Percentiles rank a stretch among this genome's conserved stretches.
These are phyloP conservation scores for Aspergillus avenaceus DNA, from an alignment of 495 filamentous ascomycete genomes.

Conservation along the genomic window DNA sequence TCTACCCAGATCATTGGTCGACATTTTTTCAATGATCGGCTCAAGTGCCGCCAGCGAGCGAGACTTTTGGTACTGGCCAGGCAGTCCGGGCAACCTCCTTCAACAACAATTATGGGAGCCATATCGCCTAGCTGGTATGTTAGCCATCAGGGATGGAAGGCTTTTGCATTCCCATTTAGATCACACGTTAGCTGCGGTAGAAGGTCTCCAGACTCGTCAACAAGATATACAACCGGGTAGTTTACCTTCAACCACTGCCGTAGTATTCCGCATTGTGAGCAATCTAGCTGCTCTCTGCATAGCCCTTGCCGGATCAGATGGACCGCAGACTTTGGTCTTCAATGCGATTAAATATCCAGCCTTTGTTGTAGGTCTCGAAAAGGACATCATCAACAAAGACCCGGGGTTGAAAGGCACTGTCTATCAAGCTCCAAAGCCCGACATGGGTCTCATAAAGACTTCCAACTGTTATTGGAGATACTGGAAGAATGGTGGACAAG, in stretches of 20 bases:
- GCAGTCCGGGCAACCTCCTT: conserved; percentile 22
- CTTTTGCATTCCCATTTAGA: neutral
- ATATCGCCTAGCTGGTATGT: conserved; percentile 29
- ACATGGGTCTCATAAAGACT: neutral
- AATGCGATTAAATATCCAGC: conserved; percentile 29
- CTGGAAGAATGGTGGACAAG: conserved; percentile 29
- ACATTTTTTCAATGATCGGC: conserved; percentile 28
- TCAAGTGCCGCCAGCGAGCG: conserved; percentile 21
- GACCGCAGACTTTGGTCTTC: conserved; percentile 18
- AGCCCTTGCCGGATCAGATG: conserved; percentile 8
- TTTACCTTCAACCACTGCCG: conserved; percentile 8
- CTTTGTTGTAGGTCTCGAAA: conserved; percentile 25
- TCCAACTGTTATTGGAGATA: conserved; percentile 19
- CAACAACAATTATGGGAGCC: conserved; percentile 37
- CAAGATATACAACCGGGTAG: conserved; percentile 2
- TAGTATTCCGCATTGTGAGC: conserved; percentile 28
- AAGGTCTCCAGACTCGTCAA: neutral
- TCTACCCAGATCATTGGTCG: conserved; percentile 26
- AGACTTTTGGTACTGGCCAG: conserved; percentile 34
- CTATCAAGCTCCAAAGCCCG: neutral
- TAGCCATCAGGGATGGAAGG: conserved; percentile 11
- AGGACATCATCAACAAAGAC: conserved; percentile 14
- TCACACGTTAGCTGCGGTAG: neutral
- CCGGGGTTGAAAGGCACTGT: conserved; percentile 15
- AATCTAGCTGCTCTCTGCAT: conserved; percentile 26